phyloP scores from a whole-genome alignment of 768 basidiomycete genomes.

The Phanerochaete carnosa region DNA sequence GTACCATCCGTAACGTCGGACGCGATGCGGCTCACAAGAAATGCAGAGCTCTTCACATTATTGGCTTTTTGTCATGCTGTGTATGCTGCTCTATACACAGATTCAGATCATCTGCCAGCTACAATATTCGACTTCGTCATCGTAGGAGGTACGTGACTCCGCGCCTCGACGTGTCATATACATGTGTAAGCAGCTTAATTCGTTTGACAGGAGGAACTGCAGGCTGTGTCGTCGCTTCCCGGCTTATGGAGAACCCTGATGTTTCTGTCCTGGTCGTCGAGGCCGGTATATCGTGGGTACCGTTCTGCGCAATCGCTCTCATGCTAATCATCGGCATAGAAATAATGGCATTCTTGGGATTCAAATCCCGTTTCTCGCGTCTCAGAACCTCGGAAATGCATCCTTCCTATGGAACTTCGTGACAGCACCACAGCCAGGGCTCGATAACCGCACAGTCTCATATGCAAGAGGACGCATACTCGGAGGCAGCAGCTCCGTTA shows the following conservation, averaged over 20 bases:
- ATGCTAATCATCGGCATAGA: not conserved
- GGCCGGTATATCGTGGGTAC: not conserved
- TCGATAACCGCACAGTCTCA: not conserved
- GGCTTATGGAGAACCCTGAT: slow-evolving; percentile 2
- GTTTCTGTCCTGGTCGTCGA: slow-evolving; percentile 8
- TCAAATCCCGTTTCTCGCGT: not conserved
- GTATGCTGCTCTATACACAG: not conserved
- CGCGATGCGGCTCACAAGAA: too few species aligned
- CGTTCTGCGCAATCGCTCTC: not conserved
- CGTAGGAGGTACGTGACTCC: not conserved
- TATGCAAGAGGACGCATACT: slow-evolving; percentile 1
- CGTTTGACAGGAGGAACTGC: too few species aligned
- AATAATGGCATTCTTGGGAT: not conserved
- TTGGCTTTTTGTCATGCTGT: too few species aligned
- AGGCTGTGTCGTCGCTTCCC: slow-evolving; percentile 4
- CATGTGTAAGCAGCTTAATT: not conserved
- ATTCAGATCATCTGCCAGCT: not conserved
- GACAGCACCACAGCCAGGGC: not conserved
- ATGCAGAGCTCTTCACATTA: too few species aligned
- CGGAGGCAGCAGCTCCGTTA: not conserved
- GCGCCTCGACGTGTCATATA: not conserved
- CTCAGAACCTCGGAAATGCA: not conserved
- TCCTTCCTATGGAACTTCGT: slow-evolving; percentile 1
- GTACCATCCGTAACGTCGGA: too few species aligned
- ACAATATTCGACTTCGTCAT: not conserved